These are phyloP conservation scores for Uncinocarpus reesii DNA, from an alignment of 2,329 filamentous ascomycete species.

Conservation along the genomic window DNA sequence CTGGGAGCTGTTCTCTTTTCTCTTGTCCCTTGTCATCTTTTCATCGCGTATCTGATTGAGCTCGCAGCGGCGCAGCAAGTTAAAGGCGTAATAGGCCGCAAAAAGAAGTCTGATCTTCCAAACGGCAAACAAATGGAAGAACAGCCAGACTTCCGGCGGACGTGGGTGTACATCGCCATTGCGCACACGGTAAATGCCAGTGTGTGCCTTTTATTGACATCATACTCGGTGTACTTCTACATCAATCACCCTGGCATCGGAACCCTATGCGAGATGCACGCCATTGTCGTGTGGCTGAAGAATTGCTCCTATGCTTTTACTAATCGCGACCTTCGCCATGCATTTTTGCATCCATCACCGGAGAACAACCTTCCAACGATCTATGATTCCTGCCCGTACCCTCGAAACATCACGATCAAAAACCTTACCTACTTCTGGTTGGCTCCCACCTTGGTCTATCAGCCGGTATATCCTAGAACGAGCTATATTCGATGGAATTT, in stretches of 20 bases:
- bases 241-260: slow-evolving; percentile 92
- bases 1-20: slow-evolving; percentile 71
- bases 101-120: slow-evolving; percentile 42
- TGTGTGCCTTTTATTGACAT: slow-evolving; percentile 68
- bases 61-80: slow-evolving; percentile 70
- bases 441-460: slow-evolving; percentile 91
- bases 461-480: slow-evolving; percentile 88
- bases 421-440: slow-evolving; percentile 97
- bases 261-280: slow-evolving; percentile 79
- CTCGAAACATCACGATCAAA: slow-evolving; percentile 73
- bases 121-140: slow-evolving; percentile 43
- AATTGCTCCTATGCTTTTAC: slow-evolving; percentile 92
- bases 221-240: slow-evolving; percentile 76
- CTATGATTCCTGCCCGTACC: slow-evolving; percentile 77
- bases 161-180: slow-evolving; percentile 71
- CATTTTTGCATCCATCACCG: slow-evolving; percentile 66
- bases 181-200: slow-evolving; percentile 77
- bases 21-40: slow-evolving; percentile 79
- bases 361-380: slow-evolving; percentile 65
- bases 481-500: slow-evolving; percentile 75
- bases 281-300: slow-evolving; percentile 93
- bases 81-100: slow-evolving; percentile 52
- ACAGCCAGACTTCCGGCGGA: slow-evolving; percentile 54
- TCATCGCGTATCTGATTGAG: slow-evolving; percentile 85
- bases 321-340: slow-evolving; percentile 87